Evolutionary conservation across 495 filamentous ascomycete genomes (phyloP), one percentile per base, ranked within the genome.

Genomic region (Hypoxylon crocopeplum): DNA sequence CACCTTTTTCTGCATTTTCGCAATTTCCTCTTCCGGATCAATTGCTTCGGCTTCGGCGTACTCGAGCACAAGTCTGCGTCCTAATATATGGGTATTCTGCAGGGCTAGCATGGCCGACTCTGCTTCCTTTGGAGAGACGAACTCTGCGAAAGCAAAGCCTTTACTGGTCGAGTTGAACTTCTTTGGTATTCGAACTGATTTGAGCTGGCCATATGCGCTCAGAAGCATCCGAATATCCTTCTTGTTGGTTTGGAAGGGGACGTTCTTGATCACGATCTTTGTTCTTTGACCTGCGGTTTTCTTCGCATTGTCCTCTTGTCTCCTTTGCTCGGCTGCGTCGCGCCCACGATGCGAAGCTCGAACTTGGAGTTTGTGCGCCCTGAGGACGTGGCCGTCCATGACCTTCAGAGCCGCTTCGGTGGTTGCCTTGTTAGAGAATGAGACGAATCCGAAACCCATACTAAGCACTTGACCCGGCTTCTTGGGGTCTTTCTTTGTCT

Each of bases 191-290:
- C 95, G 89, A 24, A 98, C 89, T 41, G 92, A 91, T 37, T 92
- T 88, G 48, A 99, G 82, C 64, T 95, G 88, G 15, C 95, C 94
- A 70, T 97, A 99, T 13, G 89, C 80, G 38, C 89, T 85, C 71
- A 99, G 91, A 7, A 99, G 79, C 12, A 86, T 78, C 33, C 89
- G 84, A 24, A 99, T 79, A 64, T 99, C 95, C 69, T 94, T 92
- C 80, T 96, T 97, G 34, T 85, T 88, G 7, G 89, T 88, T 75
- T 98, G 90, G 77, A 99, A 99, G 7, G 94, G 94, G 69, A 99
- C 75, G 78, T 99, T 99, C 80, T 98, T 98, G 79, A 98, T 90
- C 72, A 98, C 88, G 65, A 99, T 86, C 79, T 98, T 97, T 25
- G 92, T 97, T 46, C 84, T 81, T 63, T 84, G 84, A 19, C 81